A percentile compares a stretch with the other conserved stretches of the same genome.
These are phyloP conservation scores for Monilinia fructicola DNA, from an alignment of 2,329 filamentous ascomycete species.

Conservation along the genomic window DNA sequence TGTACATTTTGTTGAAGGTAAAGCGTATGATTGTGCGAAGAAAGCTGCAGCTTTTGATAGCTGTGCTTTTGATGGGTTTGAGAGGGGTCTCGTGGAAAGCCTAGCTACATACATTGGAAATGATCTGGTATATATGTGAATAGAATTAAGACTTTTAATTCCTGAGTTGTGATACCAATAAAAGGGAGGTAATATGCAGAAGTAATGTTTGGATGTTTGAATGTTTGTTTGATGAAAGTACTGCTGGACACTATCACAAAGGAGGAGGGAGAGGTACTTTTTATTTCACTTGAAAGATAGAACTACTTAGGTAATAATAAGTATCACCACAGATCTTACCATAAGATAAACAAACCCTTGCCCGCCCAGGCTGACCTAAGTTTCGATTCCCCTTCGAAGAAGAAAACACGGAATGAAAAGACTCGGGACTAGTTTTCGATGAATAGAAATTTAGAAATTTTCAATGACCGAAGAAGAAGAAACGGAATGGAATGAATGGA, in stretches of 20 bases:
- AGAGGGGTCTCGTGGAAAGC: conserved; percentile 33
- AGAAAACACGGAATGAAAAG: conserved; percentile 11
- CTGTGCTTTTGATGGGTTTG: conserved; percentile 34
- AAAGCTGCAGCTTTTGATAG: conserved; percentile 35
- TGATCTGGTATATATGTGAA: conserved; percentile 13
- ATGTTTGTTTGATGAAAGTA: not conserved
- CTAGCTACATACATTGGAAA: conserved; percentile 36
- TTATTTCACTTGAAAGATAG: conserved; percentile 19
- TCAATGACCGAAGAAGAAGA: conserved; percentile 1
- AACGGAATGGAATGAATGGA: conserved; percentile 1
- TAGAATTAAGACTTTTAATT: not conserved
- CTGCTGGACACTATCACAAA: not conserved
- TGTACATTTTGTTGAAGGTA: conserved; percentile 24
- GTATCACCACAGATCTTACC: not conserved
- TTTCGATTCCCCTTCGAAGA: conserved; percentile 8
- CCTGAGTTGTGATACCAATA: not conserved
- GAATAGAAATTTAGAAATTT: not conserved
- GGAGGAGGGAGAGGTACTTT: not conserved
- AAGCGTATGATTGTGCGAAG: conserved; percentile 32
- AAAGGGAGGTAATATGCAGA: not conserved
- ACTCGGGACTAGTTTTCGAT: not conserved
- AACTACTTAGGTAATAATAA: no score
- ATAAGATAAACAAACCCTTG: not conserved
- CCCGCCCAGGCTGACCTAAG: not conserved
- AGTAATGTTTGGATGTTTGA: not conserved